These are phyloP conservation scores for Ustilago xerochloae DNA, from an alignment of 1,284 basidiomycete genomes.

Conservation along the genomic window DNA sequence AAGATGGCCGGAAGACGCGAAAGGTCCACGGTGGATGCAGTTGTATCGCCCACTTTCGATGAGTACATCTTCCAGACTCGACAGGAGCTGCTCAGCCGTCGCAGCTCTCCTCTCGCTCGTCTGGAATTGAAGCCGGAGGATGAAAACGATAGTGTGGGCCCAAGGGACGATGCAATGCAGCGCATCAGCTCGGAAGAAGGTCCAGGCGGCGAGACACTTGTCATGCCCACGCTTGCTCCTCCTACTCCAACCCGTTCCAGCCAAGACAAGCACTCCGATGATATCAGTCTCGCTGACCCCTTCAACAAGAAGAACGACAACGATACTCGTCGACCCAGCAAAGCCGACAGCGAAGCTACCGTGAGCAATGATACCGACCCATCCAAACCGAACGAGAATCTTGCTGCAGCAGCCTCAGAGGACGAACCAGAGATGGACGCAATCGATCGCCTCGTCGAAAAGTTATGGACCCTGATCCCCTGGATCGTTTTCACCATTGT, in stretches of 20 bases:
- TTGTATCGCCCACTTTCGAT: constrained; percentile 24
- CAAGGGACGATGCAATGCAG: no score
- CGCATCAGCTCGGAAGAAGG: background rate
- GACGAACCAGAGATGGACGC: constrained; percentile 32
- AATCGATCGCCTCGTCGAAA: constrained; percentile 47
- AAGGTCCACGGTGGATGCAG: background rate
- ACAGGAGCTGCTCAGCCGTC: constrained; percentile 2
- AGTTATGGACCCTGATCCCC: constrained; percentile 43
- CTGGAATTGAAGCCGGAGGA: background rate
- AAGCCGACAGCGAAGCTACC: constrained; percentile 22
- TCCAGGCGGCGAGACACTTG: constrained; percentile 12
- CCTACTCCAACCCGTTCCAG: constrained; percentile 8
- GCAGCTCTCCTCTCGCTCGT: background rate
- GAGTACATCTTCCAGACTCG: constrained; percentile 28
- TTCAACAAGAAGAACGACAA: background rate
- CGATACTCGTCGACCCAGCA: constrained; percentile 10
- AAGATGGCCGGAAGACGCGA: background rate
- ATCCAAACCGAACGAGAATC: background rate
- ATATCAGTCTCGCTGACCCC: background rate
- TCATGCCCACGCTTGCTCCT: constrained; percentile 23
- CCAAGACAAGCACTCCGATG: background rate
- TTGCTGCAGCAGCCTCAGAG: background rate
- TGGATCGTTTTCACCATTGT: constrained; percentile 38
- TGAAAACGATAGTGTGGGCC: background rate
- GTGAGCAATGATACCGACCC: constrained; percentile 8